phyloP scores from a whole-genome alignment of 768 basidiomycete species.

The Tricholomella constricta region DNA sequence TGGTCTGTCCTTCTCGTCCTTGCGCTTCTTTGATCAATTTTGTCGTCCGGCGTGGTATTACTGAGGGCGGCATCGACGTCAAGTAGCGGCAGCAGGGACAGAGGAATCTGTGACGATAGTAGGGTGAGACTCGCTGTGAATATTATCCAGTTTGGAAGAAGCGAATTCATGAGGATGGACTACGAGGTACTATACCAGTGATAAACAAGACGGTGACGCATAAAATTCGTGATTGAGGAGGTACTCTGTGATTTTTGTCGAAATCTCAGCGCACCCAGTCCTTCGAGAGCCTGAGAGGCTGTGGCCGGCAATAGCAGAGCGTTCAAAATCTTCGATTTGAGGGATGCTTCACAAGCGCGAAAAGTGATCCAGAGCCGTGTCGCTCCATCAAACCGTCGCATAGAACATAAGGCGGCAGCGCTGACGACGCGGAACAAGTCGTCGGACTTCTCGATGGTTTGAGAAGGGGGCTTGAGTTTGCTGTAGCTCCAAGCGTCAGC shows the following conservation, averaged over 20 bases:
- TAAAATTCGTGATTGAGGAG: conserved; percentile 51
- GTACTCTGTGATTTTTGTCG: conserved; percentile 42
- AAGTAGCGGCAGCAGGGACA: conserved; percentile 35
- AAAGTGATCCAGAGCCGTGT: conserved; percentile 90
- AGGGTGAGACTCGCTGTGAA: conserved; percentile 61
- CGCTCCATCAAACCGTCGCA: conserved; percentile 80
- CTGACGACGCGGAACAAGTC: conserved; percentile 82
- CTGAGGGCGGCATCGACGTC: conserved; percentile 26
- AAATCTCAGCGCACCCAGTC: conserved; percentile 30
- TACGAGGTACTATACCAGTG: conserved; percentile 49
- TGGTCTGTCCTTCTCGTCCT: no score
- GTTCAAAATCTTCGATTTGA: conserved; percentile 44
- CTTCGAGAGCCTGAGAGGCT: conserved; percentile 28
- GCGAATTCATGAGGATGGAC: conserved; percentile 68
- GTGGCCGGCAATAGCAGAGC: conserved; percentile 40
- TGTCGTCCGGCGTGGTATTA: conserved; percentile 30
- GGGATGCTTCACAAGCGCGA: conserved; percentile 37
- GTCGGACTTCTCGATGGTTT: conserved; percentile 71
- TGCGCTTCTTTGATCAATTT: no score
- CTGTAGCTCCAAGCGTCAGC: conserved; percentile 34
- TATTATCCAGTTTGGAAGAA: conserved; percentile 78
- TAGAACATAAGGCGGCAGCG: conserved; percentile 93
- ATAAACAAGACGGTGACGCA: conserved; percentile 39
- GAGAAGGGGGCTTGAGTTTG: conserved; percentile 82
- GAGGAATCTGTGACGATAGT: conserved; percentile 67